phyloP scores from a whole-genome alignment of 2,329 filamentous ascomycete genomes.

The Sclerotinia spermophila region DNA sequence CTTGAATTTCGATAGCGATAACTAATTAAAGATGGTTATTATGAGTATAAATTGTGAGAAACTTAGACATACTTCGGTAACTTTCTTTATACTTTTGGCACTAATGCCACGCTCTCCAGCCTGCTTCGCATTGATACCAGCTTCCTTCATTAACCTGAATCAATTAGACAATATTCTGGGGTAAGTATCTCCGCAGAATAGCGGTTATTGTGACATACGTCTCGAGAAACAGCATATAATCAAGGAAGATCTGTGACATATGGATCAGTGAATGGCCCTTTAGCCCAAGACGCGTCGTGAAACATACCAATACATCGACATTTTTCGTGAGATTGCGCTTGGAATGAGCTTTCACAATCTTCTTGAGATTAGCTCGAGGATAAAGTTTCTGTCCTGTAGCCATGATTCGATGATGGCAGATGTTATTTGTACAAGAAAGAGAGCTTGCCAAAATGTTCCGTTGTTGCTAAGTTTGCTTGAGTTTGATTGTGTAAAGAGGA shows the following conservation, averaged over 20 bases:
- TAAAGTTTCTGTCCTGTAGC: conserved; percentile 66
- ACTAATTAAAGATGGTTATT: conserved; percentile 7
- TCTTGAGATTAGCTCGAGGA: conserved; percentile 79
- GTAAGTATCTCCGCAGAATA: not conserved
- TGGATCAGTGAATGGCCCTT: conserved; percentile 17
- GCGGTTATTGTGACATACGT: conserved; percentile 43
- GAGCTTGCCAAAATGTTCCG: not conserved
- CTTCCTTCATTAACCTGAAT: conserved; percentile 71
- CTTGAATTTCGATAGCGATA: conserved; percentile 17
- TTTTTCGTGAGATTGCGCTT: conserved; percentile 78
- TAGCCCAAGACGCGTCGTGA: conserved; percentile 25
- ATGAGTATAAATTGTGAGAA: not conserved
- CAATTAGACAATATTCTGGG: conserved; percentile 1
- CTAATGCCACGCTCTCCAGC: conserved; percentile 69
- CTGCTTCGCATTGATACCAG: conserved; percentile 70
- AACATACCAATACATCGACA: conserved; percentile 72
- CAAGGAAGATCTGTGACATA: conserved; percentile 67
- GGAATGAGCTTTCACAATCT: conserved; percentile 85
- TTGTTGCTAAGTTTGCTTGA: not conserved
- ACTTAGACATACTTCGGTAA: conserved; percentile 59
- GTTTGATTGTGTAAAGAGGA: not conserved
- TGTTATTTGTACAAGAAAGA: not conserved
- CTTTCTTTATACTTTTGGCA: conserved; percentile 73
- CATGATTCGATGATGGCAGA: conserved; percentile 25
- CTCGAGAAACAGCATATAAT: conserved; percentile 79